A percentile compares a stretch with the other conserved stretches of the same genome.
Evolutionary conservation across 1,139 yeast species (phyloP).

Genomic region (Kodamaea ohmeri): DNA sequence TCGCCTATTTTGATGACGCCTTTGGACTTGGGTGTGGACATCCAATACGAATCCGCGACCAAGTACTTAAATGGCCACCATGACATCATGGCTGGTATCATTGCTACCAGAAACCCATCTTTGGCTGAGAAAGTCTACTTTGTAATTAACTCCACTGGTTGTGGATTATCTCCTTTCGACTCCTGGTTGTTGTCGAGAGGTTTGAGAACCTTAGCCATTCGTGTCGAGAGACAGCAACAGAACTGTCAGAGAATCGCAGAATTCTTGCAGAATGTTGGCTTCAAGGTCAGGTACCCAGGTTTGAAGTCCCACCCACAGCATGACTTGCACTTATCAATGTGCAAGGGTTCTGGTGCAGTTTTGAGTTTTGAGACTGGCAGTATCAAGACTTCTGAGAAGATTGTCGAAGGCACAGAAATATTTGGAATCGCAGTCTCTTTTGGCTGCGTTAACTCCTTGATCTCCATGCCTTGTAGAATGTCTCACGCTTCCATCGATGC

Average conservation of each 20-base stretch:
- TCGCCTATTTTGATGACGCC: constrained; percentile 86
- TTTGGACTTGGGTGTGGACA: constrained; percentile 79
- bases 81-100: constrained; percentile 91
- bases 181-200: constrained; percentile 87
- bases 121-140: constrained; percentile 70
- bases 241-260: constrained; percentile 75
- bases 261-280: constrained; percentile 59
- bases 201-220: constrained; percentile 76
- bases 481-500: constrained; percentile 96
- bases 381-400: constrained; percentile 60
- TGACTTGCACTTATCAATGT: constrained; percentile 72
- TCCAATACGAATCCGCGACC: constrained; percentile 90
- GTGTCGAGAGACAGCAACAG: constrained; percentile 83
- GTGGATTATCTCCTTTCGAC: constrained; percentile 89
- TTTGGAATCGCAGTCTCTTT: constrained; percentile 92
- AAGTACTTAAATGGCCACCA: constrained; percentile 92
- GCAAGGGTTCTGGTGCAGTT: constrained; percentile 88
- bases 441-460: constrained; percentile 90
- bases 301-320: constrained; percentile 77
- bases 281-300: constrained; percentile 83
- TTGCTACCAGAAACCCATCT: constrained; percentile 63
- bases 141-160: constrained; percentile 85
- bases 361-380: constrained; percentile 84
- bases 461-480: constrained; percentile 92
- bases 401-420: constrained; percentile 71